Evolutionary conservation across 2,329 filamentous ascomycete species (phyloP), one percentile per base, ranked within the genome.

Genomic region (Colletotrichum tamarilloi): DNA sequence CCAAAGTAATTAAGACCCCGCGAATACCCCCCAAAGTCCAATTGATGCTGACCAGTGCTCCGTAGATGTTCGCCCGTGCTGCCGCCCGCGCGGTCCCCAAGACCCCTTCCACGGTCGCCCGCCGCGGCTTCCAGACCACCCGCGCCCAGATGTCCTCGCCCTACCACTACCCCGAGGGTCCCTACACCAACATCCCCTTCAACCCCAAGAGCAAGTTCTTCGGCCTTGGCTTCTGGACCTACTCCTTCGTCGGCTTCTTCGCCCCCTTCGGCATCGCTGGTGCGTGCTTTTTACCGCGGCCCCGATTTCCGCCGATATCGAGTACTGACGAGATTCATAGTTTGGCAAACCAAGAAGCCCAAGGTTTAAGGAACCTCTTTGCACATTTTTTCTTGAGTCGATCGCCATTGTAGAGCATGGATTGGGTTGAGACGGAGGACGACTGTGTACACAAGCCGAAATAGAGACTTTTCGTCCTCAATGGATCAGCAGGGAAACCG

Each of bases 91-190:
- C 88, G 84, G 85, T 84, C 79, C 83, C 86, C 78, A 85, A 89
- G 84, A 91, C 92, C 83, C 91, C 92, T 82, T 87, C 89, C 77
- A 84, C 92, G 82, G 88, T 95, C 87, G 90, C 92, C 90, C 95
- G 95, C 88, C 95, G 97, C 85, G 95, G 93, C 87, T 98, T 99
- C 93, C 93, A 95, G 85, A 92, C 94, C 81, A 97, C 96, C 84
- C 94, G 94, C 82, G 86, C 93, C 83, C 95, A 94, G 85, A 87
- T 97, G 83, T 91, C 89, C 80, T 97, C 94, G 83, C 95, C 95
- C 76, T 98, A 97, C 92, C 97, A 99, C 90, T 99, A 99, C 89
- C 93, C 96, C 79, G 96, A 98, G 89, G 97, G 96, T 77, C 94
- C 96, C 81, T 93, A 95, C 86, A 92, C 90, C 89, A 98, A 98